Conservation (phyloP, 768 basidiomycete genomes). For the Royoungia palumana region DNA sequence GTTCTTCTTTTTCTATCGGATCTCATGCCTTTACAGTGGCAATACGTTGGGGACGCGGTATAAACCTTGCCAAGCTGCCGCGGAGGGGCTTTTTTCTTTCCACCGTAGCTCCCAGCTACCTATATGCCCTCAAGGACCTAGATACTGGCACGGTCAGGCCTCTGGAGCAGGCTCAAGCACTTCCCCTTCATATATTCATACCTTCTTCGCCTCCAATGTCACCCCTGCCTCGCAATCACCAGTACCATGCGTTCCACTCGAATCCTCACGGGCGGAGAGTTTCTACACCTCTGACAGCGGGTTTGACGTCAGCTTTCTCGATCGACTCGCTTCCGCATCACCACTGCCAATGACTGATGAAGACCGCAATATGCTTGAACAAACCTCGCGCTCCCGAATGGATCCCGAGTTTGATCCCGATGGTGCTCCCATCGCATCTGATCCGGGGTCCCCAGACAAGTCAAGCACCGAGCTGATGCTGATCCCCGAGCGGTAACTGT, state of each 20-base stretch:
- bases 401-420: slow-evolving; percentile 41
- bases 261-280: slow-evolving; percentile 15
- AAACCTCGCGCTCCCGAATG: slow-evolving; percentile 8
- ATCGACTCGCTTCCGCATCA: slow-evolving; percentile 36
- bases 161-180: slow-evolving; percentile 14
- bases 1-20: neutral
- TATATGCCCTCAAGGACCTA: slow-evolving; percentile 39
- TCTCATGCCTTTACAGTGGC: slow-evolving; percentile 42
- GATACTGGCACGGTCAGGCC: slow-evolving; percentile 38
- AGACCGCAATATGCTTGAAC: slow-evolving; percentile 21
- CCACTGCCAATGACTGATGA: slow-evolving; percentile 36
- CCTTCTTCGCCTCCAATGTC: slow-evolving; percentile 48
- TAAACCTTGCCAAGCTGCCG: slow-evolving; percentile 56
- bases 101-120: slow-evolving; percentile 18
- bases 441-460: slow-evolving; percentile 46
- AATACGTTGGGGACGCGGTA: slow-evolving; percentile 63
- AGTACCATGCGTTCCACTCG: neutral
- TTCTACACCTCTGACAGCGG: slow-evolving; percentile 22
- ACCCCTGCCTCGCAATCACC: slow-evolving; percentile 29
- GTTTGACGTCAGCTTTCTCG: slow-evolving; percentile 40
- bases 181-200: slow-evolving; percentile 34
- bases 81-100: slow-evolving; percentile 40
- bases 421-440: slow-evolving; percentile 35
- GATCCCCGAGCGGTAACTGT: slow-evolving; percentile 42
- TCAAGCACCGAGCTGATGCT: slow-evolving; percentile 36